Evolutionary conservation across 257 asterid species (phyloP).

Genomic region (Przewalskia tangutica): DNA sequence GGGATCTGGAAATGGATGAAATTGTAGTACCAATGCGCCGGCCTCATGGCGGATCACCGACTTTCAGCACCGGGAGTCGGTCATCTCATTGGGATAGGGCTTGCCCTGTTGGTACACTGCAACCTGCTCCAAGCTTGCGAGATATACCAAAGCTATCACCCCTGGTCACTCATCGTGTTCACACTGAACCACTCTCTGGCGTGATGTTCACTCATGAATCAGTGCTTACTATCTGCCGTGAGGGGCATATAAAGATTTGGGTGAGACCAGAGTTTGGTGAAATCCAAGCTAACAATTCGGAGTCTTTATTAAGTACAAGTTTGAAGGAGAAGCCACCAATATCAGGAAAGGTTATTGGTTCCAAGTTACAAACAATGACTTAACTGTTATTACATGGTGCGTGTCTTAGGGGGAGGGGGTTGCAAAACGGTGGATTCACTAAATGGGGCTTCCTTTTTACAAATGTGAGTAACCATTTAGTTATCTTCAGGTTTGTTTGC

Average conservation of each 20-base stretch:
- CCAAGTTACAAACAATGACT: conserved; percentile 45
- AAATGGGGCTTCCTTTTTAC: background rate
- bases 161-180: conserved; percentile 77
- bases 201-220: conserved; percentile 78
- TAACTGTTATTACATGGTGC: background rate
- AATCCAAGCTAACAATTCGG: conserved; percentile 48
- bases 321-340: conserved; percentile 47
- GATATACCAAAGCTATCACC: conserved; percentile 90
- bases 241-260: conserved; percentile 94
- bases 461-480: background rate
- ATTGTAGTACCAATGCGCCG: conserved; percentile 96
- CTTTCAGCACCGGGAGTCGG: conserved; percentile 80
- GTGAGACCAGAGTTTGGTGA: conserved; percentile 70
- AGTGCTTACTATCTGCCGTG: conserved; percentile 72
- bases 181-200: conserved; percentile 94
- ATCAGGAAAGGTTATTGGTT: conserved; percentile 39
- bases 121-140: conserved; percentile 84
- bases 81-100: conserved; percentile 92
- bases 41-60: conserved; percentile 88
- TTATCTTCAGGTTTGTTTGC: conserved; percentile 1
- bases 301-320: conserved; percentile 35
- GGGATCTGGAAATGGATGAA: conserved; percentile 99
- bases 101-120: conserved; percentile 65
- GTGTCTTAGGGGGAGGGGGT: background rate
- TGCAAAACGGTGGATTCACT: background rate